These are phyloP conservation scores for Volvariella surrecta DNA, from an alignment of 1,284 basidiomycete genomes.

Conservation along the genomic window DNA sequence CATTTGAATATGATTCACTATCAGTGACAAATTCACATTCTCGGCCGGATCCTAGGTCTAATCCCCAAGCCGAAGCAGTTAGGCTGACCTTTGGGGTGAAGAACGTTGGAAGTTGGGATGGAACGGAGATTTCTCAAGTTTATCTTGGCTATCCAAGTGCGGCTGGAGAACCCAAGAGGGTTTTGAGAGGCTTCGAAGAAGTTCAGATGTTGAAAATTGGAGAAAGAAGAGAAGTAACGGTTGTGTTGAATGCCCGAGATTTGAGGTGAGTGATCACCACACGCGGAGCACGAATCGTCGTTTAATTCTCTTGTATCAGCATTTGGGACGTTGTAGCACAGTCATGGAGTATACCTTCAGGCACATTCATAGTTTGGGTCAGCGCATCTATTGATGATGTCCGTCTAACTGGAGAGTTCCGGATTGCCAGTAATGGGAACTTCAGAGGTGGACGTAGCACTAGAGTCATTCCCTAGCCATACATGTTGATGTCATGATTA, in stretches of 20 bases:
- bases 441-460: too few relatives aligned
- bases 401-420: slow-evolving; percentile 17
- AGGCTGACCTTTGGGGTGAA: slow-evolving; percentile 37
- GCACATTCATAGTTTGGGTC: slow-evolving; percentile 25
- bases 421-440: too few relatives aligned
- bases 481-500: too few relatives aligned
- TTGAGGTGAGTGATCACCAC: slow-evolving; percentile 22
- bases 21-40: slow-evolving; percentile 25
- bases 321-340: slow-evolving; percentile 28
- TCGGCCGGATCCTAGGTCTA: neutral
- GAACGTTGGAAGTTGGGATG: slow-evolving; percentile 43
- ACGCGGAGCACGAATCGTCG: neutral
- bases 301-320: slow-evolving; percentile 14
- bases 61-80: slow-evolving; percentile 21
- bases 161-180: slow-evolving; percentile 38
- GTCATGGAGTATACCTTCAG: slow-evolving; percentile 24
- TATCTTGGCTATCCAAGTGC: slow-evolving; percentile 41
- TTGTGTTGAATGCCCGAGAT: slow-evolving; percentile 25
- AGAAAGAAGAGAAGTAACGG: slow-evolving; percentile 20
- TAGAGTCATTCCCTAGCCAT: too few relatives aligned
- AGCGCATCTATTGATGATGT: slow-evolving; percentile 29
- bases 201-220: slow-evolving; percentile 22
- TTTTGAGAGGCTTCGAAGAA: slow-evolving; percentile 47
- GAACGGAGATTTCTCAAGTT: slow-evolving; percentile 46
- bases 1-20: slow-evolving; percentile 54